Evolutionary conservation across 768 basidiomycete genomes (phyloP).

Genomic region (Trametes punicea): DNA sequence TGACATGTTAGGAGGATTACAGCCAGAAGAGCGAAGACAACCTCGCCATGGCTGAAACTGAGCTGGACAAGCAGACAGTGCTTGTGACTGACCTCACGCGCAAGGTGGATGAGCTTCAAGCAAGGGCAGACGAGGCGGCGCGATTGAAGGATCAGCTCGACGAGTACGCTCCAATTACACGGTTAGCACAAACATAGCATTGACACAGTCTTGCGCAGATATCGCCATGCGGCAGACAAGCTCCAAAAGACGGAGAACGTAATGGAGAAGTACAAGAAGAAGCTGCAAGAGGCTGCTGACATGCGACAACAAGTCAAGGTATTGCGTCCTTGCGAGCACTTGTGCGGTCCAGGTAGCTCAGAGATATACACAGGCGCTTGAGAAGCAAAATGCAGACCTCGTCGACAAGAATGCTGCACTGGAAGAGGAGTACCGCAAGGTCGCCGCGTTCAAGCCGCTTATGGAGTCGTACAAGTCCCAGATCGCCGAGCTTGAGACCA

Average conservation of each 20-base stretch:
- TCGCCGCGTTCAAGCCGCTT: conserved; percentile 80
- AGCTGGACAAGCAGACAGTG: conserved; percentile 74
- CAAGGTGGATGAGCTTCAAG: conserved; percentile 79
- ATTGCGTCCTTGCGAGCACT: conserved; percentile 21
- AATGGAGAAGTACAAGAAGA: conserved; percentile 98
- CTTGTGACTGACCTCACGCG: conserved; percentile 70
- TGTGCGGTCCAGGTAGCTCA: background rate
- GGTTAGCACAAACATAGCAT: background rate
- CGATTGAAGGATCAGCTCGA: conserved; percentile 92
- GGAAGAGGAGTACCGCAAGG: conserved; percentile 90
- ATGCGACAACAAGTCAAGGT: conserved; percentile 85
- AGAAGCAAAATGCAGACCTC: conserved; percentile 89
- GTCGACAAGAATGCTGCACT: conserved; percentile 88
- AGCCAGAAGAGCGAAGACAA: conserved; percentile 96
- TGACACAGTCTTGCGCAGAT: conserved; percentile 42
- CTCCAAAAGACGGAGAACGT: conserved; percentile 94
- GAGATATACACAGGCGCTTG: conserved; percentile 56
- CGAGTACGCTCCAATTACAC: conserved; percentile 56
- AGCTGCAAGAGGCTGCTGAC: conserved; percentile 91
- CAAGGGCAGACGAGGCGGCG: conserved; percentile 69
- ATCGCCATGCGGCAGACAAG: conserved; percentile 88
- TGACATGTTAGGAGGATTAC: conserved; percentile 32
- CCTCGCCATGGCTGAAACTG: conserved; percentile 74
- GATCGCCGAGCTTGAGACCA: conserved; percentile 75
- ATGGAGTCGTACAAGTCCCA: conserved; percentile 92